Percentiles rank a stretch among this genome's conserved stretches.
Conservation (phyloP, 2,329 filamentous ascomycete genomes). For the Cercospora sp. region DNA sequence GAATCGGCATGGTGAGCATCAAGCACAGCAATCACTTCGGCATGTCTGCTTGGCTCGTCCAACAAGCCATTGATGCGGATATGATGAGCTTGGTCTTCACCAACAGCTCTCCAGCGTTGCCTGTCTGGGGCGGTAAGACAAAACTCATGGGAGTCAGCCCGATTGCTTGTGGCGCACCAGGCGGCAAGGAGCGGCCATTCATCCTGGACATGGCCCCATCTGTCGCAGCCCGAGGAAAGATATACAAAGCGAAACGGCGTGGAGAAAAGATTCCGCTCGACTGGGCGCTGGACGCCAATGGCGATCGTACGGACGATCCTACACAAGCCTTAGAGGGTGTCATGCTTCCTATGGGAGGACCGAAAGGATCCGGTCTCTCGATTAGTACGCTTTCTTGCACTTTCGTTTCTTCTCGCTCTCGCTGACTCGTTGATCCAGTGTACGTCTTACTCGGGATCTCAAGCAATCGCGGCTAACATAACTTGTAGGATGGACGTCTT, state of each 20-base stretch:
- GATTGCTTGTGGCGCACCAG: conserved; percentile 74
- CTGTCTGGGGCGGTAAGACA: conserved; percentile 66
- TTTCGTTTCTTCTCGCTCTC: background rate
- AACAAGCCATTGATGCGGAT: conserved; percentile 69
- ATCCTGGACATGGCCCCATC: conserved; percentile 75
- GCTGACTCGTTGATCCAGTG: background rate
- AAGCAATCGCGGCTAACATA: conserved; percentile 1
- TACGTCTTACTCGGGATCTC: background rate
- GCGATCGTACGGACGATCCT: conserved; percentile 58
- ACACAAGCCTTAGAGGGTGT: conserved; percentile 69
- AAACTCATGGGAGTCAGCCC: conserved; percentile 74
- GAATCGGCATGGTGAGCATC: conserved; percentile 74
- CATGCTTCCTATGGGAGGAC: conserved; percentile 83
- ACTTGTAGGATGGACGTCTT: conserved; percentile 72
- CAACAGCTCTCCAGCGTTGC: conserved; percentile 67
- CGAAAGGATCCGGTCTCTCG: conserved; percentile 73
- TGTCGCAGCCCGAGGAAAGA: conserved; percentile 69
- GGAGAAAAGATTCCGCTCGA: conserved; percentile 68
- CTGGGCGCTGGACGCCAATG: conserved; percentile 75
- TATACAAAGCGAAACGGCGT: conserved; percentile 67
- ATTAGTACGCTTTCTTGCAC: conserved; percentile 58
- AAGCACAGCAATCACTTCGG: conserved; percentile 81
- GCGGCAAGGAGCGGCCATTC: conserved; percentile 60
- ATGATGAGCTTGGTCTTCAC: conserved; percentile 64
- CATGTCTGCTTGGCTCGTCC: conserved; percentile 79